Evolutionary conservation across 306 rosid genomes (phyloP), one percentile per base, ranked within the genome.

Genomic region (Pyrus bretschneideri): DNA sequence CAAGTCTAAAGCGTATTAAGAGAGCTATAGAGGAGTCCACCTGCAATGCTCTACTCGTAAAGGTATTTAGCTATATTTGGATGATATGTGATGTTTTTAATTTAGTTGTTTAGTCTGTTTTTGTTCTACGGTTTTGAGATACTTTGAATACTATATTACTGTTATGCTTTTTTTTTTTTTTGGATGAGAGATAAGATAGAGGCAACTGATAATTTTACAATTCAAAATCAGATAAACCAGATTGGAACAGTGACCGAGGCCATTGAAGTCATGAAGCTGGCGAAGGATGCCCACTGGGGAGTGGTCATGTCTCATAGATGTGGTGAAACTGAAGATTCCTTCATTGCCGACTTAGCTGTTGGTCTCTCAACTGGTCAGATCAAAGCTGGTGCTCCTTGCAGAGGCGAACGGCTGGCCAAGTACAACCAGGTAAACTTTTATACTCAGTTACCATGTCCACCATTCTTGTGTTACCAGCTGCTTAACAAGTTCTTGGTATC

Each of bases 371-470:
- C 88, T 13, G 92, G 93, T 85, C 97, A 90, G 84, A 88, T 95
- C 78, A 95, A 95, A 85, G 91, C 97, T 75, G 99, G 97, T 61
- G 97, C 97, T 79, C 99, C 99, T 73, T 95, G 97, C 89, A 87
- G 99, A 85, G 97, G 97, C 81, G 99, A 95, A 89, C 89, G 97
- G 49, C 86, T 95, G 74, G 95, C 93, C 29, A 95, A 92, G 86
- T 92, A 95, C 77, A 95, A 92, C 82, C 99, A 95, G 97, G 97
- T 95, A 67, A 49, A 29, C 80, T 78, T 87, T 58, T 25, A 62
- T 61, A 38, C 42, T 52, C 45, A 9, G 51, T 42, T 31, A n/a
- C 21, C 35, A 13, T 76, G 57, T 67, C 18, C 27, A 8, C 18
- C 0, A 30, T 54, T 38, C 62, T 70, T 67, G 19, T 10, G 40